Evolutionary conservation across 805 yeast genomes (phyloP), one percentile per base, ranked within the genome.

Genomic region (Wickerhamomyces sydowiorum): DNA sequence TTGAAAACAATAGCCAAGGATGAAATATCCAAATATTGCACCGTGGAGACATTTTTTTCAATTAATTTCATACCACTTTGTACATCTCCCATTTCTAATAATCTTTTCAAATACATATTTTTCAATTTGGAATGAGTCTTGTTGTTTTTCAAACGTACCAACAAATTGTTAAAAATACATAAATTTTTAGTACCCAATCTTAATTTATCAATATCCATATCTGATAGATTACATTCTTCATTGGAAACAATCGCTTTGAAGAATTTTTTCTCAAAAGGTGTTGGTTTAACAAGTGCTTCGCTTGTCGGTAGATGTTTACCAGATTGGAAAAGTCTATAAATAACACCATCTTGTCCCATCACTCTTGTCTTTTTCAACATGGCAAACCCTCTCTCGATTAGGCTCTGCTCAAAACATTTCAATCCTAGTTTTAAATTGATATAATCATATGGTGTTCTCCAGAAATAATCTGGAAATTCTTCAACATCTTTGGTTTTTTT

Each of bases 381-480:
- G 1, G 37, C 24, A 23, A 51, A 36, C 8, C 48, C 55, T 4
- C 28, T 24, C 14, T 36, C 36, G 1, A 38, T 8, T 5, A 43
- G 13, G 2, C 45, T 46, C 5, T 19, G 24, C 13, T 36, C 15
- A 9, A 49, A 15, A 17, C 46, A 22, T 20, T 36, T 50, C 22
- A 40, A 10, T 1, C 44, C 51, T 5, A 50, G 14, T 3, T 46
- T 20, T 4, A 42, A n/a, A 21, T 52, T 45, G 13, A 53, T 47
- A 23, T 40, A 47, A 3, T 46, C 46, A 30, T 41, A 48, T 1
- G 28, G 36, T 1, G 58, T 52, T 19, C 42, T 38, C 43, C 42
- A 45, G 37, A 43, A 49, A 27, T 43, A 42, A 1, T 19, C n/a
- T 4, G 55, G 50, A 7, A 53, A 22, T 6, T 33, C 10, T 8